Percentiles rank a stretch among this genome's conserved stretches.
phyloP scores from a whole-genome alignment of 2,329 filamentous ascomycete genomes.

The Ophiostoma novo-ulmi region DNA sequence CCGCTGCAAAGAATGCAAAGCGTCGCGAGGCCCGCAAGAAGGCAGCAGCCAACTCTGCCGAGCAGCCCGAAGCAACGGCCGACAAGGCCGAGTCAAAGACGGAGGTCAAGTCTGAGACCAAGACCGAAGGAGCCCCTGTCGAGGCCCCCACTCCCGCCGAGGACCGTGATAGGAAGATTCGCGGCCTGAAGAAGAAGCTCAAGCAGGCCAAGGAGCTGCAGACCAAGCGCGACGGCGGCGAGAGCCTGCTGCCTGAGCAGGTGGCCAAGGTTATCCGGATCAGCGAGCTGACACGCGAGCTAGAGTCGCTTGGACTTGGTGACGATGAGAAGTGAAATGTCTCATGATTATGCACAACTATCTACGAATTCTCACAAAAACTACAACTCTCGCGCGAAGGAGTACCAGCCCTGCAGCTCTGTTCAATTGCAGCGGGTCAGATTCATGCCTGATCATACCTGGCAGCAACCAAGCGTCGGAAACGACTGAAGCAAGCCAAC shows the following conservation, averaged over 20 bases:
- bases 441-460: neutral
- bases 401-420: neutral
- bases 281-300: conserved; percentile 82
- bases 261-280: conserved; percentile 98
- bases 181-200: conserved; percentile 88
- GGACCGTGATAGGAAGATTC: conserved; percentile 87
- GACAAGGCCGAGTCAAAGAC: neutral
- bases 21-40: conserved; percentile 57
- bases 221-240: conserved; percentile 84
- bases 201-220: conserved; percentile 87
- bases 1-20: conserved; percentile 71
- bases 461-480: neutral
- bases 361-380: neutral
- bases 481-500: neutral
- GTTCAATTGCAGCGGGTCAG: neutral
- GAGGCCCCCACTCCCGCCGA: conserved; percentile 33
- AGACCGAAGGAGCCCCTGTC: conserved; percentile 29
- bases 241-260: conserved; percentile 82
- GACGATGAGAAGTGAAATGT: conserved; percentile 47
- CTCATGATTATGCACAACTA: neutral
- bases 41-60: conserved; percentile 20
- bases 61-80: neutral
- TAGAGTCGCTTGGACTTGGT: conserved; percentile 81
- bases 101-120: neutral
- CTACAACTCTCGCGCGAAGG: neutral